Evolutionary conservation across 2,329 filamentous ascomycete genomes (phyloP).

Genomic region (Xylaria multiplex): DNA sequence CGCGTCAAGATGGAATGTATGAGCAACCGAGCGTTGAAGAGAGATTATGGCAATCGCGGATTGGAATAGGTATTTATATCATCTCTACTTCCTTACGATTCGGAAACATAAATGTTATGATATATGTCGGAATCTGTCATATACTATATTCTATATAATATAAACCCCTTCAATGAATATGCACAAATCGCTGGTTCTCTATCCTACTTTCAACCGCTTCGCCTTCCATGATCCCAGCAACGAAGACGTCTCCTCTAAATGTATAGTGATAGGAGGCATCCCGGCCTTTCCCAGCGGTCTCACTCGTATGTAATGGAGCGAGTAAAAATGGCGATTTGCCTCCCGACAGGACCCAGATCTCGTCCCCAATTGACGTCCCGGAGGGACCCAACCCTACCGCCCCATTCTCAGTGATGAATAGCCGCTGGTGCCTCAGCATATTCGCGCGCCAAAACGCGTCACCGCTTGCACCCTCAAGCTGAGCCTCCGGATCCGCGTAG

Average conservation of each 20-base stretch:
- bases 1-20: constrained; percentile 8
- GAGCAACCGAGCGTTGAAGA: background rate
- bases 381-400: constrained; percentile 34
- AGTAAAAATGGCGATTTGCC: constrained; percentile 33
- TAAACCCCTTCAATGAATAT: constrained; percentile 26
- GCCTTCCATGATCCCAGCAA: constrained; percentile 31
- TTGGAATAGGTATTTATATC: background rate
- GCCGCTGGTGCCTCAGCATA: constrained; percentile 31
- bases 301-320: constrained; percentile 5
- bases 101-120: background rate
- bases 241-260: constrained; percentile 31
- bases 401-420: constrained; percentile 36
- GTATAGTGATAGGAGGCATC: constrained; percentile 24
- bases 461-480: background rate
- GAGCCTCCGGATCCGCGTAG: constrained; percentile 2
- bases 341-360: constrained; percentile 35
- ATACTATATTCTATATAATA: background rate
- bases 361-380: constrained; percentile 27
- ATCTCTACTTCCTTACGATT: background rate
- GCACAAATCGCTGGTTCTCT: constrained; percentile 28
- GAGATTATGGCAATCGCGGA: background rate
- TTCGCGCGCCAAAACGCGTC: constrained; percentile 27
- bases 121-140: background rate
- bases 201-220: constrained; percentile 32
- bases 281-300: background rate